phyloP scores from a whole-genome alignment of 2,329 filamentous ascomycete genomes.

The Immersiporthe knoxdaviesiana region DNA sequence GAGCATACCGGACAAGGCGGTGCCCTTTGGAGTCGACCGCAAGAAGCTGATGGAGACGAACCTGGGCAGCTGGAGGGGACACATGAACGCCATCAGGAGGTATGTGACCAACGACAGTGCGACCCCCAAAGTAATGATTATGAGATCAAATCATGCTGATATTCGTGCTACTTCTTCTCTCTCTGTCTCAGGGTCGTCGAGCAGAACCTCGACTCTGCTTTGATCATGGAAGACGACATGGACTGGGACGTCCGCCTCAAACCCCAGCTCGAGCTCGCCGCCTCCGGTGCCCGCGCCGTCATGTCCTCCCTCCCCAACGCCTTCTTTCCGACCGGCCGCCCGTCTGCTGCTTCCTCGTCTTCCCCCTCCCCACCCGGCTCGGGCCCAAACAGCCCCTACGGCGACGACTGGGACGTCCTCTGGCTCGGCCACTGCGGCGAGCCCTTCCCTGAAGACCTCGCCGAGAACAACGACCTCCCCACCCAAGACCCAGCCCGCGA shows the following conservation, averaged over 20 bases:
- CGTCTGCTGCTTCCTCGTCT: conserved; percentile 17
- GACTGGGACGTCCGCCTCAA: conserved; percentile 53
- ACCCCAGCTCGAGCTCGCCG: conserved; percentile 37
- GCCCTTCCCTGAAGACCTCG: conserved; percentile 35
- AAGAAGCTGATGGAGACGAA: conserved; percentile 39
- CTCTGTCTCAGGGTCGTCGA: conserved; percentile 40
- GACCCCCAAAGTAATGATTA: too few species aligned
- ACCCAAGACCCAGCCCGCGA: conserved; percentile 15
- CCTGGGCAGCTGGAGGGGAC: conserved; percentile 46
- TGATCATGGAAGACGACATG: conserved; percentile 53
- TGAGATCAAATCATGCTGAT: background rate
- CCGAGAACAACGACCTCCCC: conserved; percentile 21
- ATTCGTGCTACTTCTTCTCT: background rate
- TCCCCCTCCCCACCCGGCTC: conserved; percentile 26
- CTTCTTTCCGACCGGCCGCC: conserved; percentile 24
- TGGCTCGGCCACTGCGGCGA: conserved; percentile 56
- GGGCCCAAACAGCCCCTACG: conserved; percentile 40
- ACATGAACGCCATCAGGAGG: conserved; percentile 44
- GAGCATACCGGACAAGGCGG: conserved; percentile 42
- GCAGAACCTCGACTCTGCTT: conserved; percentile 42
- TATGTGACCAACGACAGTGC: conserved; percentile 22
- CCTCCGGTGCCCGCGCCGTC: conserved; percentile 27
- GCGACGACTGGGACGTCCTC: conserved; percentile 55
- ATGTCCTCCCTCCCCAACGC: conserved; percentile 23
- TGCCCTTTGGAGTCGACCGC: conserved; percentile 40